Conservation (phyloP, 1,139 yeast genomes). For the Candida sanyaensis region DNA sequence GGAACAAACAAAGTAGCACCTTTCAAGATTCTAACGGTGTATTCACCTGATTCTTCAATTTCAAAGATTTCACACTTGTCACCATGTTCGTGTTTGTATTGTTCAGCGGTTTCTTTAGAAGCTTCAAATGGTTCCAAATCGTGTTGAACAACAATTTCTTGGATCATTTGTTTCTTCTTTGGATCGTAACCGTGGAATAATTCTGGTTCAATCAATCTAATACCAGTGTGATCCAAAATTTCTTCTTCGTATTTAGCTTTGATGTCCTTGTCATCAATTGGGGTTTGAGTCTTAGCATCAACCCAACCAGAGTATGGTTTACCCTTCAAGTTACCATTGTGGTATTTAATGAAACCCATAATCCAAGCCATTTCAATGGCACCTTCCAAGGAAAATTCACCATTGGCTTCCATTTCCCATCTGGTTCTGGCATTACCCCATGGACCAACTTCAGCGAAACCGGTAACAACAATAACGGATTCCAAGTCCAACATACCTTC, state of each 20-base stretch:
- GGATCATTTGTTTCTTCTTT: slow-evolving; percentile 85
- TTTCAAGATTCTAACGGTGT: slow-evolving; percentile 83
- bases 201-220: slow-evolving; percentile 95
- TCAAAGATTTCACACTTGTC: slow-evolving; percentile 92
- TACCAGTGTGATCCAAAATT: slow-evolving; percentile 92
- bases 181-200: slow-evolving; percentile 94
- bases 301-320: slow-evolving; percentile 93
- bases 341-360: slow-evolving; percentile 95
- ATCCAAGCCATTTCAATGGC: slow-evolving; percentile 99
- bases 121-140: slow-evolving; percentile 95
- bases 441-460: slow-evolving; percentile 98
- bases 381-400: slow-evolving; percentile 97
- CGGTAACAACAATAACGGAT: slow-evolving; percentile 89
- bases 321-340: slow-evolving; percentile 91
- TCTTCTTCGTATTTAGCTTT: slow-evolving; percentile 87
- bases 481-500: slow-evolving; percentile 93
- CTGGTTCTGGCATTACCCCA: slow-evolving; percentile 99
- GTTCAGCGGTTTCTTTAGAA: slow-evolving; percentile 92
- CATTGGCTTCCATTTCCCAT: slow-evolving; percentile 98
- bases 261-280: slow-evolving; percentile 92
- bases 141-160: slow-evolving; percentile 94
- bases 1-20: slow-evolving; percentile 93
- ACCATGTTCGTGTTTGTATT: slow-evolving; percentile 91
- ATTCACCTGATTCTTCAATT: slow-evolving; percentile 88
- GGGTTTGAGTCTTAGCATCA: slow-evolving; percentile 88